phyloP scores from a whole-genome alignment of 352 stramenopile genomes.

The Phytophthora megakarya region DNA sequence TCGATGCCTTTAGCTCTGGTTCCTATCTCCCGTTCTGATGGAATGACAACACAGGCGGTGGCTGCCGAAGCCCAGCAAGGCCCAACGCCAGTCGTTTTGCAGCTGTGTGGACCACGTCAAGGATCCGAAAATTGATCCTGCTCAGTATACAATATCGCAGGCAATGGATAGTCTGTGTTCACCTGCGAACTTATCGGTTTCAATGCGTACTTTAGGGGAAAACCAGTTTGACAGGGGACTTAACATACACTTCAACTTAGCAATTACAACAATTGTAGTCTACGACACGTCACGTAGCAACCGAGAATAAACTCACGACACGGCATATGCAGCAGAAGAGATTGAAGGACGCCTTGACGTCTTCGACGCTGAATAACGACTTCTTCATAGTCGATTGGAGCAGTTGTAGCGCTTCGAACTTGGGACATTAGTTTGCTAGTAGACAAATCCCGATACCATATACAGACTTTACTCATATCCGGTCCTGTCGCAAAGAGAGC shows the following conservation, averaged over 20 bases:
- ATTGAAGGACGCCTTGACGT: slow-evolving; percentile 33
- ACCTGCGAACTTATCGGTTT: background rate
- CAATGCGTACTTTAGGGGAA: background rate
- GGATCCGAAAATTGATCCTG: background rate
- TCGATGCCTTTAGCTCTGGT: slow-evolving; percentile 52
- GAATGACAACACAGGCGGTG: slow-evolving; percentile 41
- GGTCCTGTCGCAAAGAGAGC: background rate
- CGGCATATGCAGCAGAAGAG: slow-evolving; percentile 28
- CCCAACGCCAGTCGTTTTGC: slow-evolving; percentile 60
- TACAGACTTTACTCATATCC: background rate
- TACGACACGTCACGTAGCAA: slow-evolving; percentile 30
- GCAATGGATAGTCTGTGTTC: background rate
- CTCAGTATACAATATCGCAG: background rate
- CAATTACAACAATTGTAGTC: background rate
- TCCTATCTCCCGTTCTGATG: slow-evolving; percentile 77
- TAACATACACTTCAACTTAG: background rate
- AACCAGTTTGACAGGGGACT: background rate
- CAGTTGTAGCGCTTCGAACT: background rate
- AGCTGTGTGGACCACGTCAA: slow-evolving; percentile 27
- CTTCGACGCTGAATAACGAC: slow-evolving; percentile 28
- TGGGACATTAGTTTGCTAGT: slow-evolving; percentile 11
- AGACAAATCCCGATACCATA: slow-evolving; percentile 6
- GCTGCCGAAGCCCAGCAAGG: slow-evolving; percentile 30
- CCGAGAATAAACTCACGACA: slow-evolving; percentile 32
- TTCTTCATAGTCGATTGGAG: slow-evolving; percentile 24